Base-by-base conservation (phyloP, 257 asterid species). In the Forsythia suspensa region DNA sequence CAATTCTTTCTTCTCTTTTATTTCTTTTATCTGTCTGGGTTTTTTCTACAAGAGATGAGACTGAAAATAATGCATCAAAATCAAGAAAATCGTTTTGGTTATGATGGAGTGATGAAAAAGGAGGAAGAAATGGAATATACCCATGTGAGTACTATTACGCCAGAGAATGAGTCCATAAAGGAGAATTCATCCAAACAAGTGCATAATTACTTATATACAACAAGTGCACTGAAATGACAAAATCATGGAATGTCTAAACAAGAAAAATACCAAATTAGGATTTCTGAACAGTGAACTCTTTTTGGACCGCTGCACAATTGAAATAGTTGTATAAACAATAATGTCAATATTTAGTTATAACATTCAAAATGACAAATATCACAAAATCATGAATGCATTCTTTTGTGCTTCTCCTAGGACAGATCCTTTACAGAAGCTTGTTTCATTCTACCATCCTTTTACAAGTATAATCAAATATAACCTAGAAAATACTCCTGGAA, bases 41-140 rank as follows among this genome's bases (percentile, higher is more conserved):
- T 70, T 52, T 21, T 80, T 73, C 73, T 42, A 20, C 73, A 51
- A 39, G 81, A 82, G 84, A 86, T 94, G 97, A 94, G 88, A 79
- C 90, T 91, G 76, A 92, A 83, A 83, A 87, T 90, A 76, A 90
- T 92, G 69, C 92, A 91, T 85, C 97, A 82, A 72, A 88, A 89
- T 87, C 94, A 86, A 63, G 91, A 90, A 73, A 83, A 38, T 68
- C 84, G 73, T 70, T 59, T 37, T 29, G 82, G 39, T 55, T 72
- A 52, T 72, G 90, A 88, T 16, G 82, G 81, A n/a, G 77, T 15
- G 24, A 76, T 6, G 76, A 78, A 74, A 83, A 83, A 72, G 81
- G 66, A 76, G 70, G 90, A 88, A 63, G 81, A 74, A 57, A 52
- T n/a, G 84, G 90, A 80, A 77, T 77, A 48, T 15, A 71, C 61